These are phyloP conservation scores for Dysphania ambrosioides DNA, from an alignment of 148 eudicot species.

Conservation along the genomic window DNA sequence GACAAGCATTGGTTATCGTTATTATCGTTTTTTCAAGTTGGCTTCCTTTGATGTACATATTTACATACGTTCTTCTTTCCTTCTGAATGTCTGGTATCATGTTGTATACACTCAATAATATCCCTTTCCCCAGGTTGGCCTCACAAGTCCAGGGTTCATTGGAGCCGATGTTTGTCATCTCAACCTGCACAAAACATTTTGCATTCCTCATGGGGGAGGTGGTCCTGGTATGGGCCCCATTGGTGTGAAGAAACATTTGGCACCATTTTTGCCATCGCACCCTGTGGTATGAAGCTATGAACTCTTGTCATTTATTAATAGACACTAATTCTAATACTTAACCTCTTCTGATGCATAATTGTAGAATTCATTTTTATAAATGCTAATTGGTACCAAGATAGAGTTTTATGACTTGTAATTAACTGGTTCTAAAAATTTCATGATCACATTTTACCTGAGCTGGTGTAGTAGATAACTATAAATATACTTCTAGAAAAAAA, in stretches of 20 bases:
- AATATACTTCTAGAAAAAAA: neutral
- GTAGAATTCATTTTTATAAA: neutral
- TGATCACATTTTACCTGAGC: neutral
- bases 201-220: conserved; percentile 99
- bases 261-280: conserved; percentile 94
- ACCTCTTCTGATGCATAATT: neutral
- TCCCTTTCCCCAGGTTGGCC: conserved; percentile 65
- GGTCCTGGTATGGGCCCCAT: conserved; percentile 99
- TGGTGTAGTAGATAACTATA: neutral
- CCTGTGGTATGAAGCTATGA: conserved; percentile 96
- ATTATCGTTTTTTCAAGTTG: neutral
- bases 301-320: conserved; percentile 7
- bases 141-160: conserved; percentile 92
- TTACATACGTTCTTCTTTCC: neutral
- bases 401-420: neutral
- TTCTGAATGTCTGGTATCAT: neutral
- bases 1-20: neutral
- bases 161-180: conserved; percentile 99
- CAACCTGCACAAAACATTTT: conserved; percentile 96
- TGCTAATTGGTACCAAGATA: neutral
- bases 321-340: neutral
- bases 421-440: neutral
- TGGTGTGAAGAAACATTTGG: conserved; percentile 96
- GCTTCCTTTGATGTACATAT: neutral
- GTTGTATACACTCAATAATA: neutral